Evolutionary conservation across 2,329 filamentous ascomycete genomes (phyloP).

Genomic region (Calonectria multiphialidica): DNA sequence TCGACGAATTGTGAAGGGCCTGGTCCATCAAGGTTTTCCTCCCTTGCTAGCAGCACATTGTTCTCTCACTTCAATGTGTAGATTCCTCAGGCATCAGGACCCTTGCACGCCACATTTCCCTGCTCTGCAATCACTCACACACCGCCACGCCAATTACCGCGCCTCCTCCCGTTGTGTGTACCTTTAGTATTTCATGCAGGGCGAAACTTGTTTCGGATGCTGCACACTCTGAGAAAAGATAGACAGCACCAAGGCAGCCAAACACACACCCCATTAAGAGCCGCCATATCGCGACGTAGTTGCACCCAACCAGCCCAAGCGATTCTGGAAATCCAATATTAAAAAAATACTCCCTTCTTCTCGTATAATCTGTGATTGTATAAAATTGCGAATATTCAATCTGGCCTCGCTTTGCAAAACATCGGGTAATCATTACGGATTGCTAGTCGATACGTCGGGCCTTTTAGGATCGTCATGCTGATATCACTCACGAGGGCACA

Average conservation of each 20-base stretch:
- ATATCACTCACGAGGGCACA: background rate
- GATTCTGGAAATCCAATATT: too few relatives aligned
- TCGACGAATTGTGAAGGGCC: background rate
- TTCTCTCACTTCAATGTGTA: background rate
- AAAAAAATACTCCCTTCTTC: too few relatives aligned
- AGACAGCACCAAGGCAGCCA: too few relatives aligned
- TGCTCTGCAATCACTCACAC: background rate
- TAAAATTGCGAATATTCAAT: background rate
- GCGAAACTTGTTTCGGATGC: background rate
- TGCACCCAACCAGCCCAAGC: too few relatives aligned
- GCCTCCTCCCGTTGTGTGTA: background rate
- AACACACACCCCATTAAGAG: too few relatives aligned
- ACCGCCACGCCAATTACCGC: background rate
- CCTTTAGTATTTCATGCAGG: background rate
- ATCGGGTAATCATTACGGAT: background rate
- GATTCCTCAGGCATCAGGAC: constrained; percentile 15
- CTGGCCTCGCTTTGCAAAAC: background rate
- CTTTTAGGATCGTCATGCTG: background rate
- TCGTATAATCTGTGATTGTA: background rate
- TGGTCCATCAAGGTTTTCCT: background rate
- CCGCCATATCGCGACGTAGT: too few relatives aligned
- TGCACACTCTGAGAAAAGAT: too few relatives aligned
- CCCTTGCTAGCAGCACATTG: background rate
- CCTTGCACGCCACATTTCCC: constrained; percentile 13
- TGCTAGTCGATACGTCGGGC: background rate